Percentiles rank a stretch among this genome's conserved stretches.
phyloP scores from a whole-genome alignment of 148 eudicot genomes.

The Silene conica region DNA sequence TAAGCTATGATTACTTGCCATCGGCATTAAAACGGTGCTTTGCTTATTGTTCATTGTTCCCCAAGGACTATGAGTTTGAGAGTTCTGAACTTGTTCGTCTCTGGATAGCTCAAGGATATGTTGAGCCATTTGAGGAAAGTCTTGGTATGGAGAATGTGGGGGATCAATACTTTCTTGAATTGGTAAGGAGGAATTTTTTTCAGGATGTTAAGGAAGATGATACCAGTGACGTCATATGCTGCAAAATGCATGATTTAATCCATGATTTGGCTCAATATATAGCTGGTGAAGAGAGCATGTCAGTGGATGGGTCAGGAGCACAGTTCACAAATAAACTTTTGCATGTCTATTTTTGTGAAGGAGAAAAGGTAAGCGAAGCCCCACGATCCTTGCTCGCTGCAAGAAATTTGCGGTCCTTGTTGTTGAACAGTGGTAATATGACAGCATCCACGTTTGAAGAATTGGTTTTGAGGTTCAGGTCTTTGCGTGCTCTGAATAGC shows the following conservation, averaged over 20 bases:
- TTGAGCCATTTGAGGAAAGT: neutral
- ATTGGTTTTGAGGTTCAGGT: neutral
- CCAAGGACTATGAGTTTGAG: neutral
- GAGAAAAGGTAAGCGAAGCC: neutral
- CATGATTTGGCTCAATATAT: constrained; percentile 16
- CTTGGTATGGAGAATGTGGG: neutral
- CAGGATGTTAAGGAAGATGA: neutral
- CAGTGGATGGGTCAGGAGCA: neutral
- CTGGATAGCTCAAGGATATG: constrained; percentile 24
- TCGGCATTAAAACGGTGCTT: constrained; percentile 9
- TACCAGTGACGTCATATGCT: neutral
- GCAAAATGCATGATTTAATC: constrained; percentile 22
- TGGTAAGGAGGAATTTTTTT: constrained; percentile 1
- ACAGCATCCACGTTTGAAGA: neutral
- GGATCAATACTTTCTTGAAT: constrained; percentile 6
- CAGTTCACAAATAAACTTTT: neutral
- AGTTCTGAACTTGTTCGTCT: constrained; percentile 7
- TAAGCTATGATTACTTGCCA: constrained; percentile 16
- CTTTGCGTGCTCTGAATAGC: constrained; percentile 18
- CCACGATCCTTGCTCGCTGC: neutral
- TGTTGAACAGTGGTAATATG: neutral
- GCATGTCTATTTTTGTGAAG: neutral
- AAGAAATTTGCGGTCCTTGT: constrained; percentile 9
- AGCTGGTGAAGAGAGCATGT: constrained; percentile 2
- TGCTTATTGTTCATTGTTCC: constrained; percentile 24